Base-by-base conservation (phyloP, 805 yeast species). In the Kregervanrija pseudodelftensis region DNA sequence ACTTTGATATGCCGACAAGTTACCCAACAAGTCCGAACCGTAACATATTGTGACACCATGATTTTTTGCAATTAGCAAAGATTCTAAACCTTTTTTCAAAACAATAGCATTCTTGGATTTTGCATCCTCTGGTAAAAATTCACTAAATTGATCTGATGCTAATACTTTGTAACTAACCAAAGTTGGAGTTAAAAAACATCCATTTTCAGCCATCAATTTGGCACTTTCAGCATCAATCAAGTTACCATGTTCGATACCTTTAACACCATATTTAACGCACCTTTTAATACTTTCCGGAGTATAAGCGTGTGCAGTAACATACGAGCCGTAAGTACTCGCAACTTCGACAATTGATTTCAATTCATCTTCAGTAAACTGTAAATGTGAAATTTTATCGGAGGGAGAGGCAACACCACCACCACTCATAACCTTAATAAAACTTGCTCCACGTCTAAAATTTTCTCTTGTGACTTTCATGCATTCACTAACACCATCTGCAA, bases 331-430 rank as follows among this genome's bases (percentile, higher is more conserved):
- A 13, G 55, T 46, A 12, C 53, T 43, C 1, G 64, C 63, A 28
- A 58, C 61, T 33, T 49, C 45, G 11, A 54, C 60, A 30, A 60
- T 51, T 11, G 61, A 55, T 40, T 49, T 52, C 16, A 60, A 51
- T 47, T 60, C 63, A 17, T 53, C 61, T 11, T 51, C 55, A 11
- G 57, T 51, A 44, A 49, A 60, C 43, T 58, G 62, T 14, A 54
- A 40, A 40, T 58, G 54, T 12, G 51, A 46, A n/a, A 57, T 47
- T 36, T 52, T 48, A 44, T 58, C 62, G 11, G 58, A 49, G 31
- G 63, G 63, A 7, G 63, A 59, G 10, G 60, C 61, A 36, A 59
- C 63, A 33, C 63, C 62, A 28, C 64, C 64, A 39, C 61, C 52
- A 13, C 60, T 58, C 61, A 59, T 59, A 36, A 59, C 56, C 43